phyloP scores from a whole-genome alignment of 2,329 filamentous ascomycete genomes.

The Orbilia blumenaviensis region DNA sequence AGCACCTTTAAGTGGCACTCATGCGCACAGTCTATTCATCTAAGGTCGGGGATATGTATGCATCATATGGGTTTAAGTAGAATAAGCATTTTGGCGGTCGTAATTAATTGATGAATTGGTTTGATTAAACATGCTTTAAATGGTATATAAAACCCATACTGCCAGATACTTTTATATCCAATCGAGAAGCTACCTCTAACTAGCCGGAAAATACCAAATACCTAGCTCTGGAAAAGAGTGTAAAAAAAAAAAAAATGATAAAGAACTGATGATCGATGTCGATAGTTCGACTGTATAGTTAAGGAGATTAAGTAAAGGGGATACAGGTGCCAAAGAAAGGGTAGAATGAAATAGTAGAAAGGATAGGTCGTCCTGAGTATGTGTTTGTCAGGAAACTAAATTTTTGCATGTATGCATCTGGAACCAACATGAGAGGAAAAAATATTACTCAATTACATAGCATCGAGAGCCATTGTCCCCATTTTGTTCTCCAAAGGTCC shows the following conservation, averaged over 20 bases:
- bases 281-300: neutral
- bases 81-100: neutral
- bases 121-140: neutral
- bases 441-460: neutral
- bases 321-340: neutral
- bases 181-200: neutral
- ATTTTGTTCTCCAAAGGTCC: slow-evolving; percentile 39
- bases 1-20: too few species aligned
- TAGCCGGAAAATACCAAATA: too few species aligned
- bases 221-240: neutral
- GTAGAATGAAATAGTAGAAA: neutral
- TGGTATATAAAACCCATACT: neutral
- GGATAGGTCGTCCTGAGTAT: neutral
- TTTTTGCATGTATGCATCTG: too few species aligned
- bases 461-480: slow-evolving; percentile 34
- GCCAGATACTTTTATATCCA: slow-evolving; percentile 1
- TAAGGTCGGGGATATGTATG: too few species aligned
- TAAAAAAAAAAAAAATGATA: neutral
- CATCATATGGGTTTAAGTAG: too few species aligned
- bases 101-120: neutral
- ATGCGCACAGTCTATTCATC: too few species aligned
- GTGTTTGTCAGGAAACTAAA: too few species aligned
- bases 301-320: neutral
- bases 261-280: neutral
- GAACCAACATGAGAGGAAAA: neutral